These are phyloP conservation scores for Rhizophora apiculata DNA, from an alignment of 345 rosid genomes.

Conservation along the genomic window DNA sequence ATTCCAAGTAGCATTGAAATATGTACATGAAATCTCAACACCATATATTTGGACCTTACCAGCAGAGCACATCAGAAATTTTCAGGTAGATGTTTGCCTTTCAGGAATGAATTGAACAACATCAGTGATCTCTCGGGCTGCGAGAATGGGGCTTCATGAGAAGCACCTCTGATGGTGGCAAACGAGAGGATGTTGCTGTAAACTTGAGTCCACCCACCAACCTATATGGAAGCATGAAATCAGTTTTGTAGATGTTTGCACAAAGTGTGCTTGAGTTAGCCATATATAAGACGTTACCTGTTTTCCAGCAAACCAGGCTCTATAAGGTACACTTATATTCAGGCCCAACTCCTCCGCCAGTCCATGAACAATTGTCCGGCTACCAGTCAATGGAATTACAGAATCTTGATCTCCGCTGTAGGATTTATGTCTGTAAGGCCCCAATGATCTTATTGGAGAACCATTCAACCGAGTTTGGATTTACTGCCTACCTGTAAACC, in stretches of 20 bases:
- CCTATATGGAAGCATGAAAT: constrained; percentile 7
- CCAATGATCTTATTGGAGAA: neutral
- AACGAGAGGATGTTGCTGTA: constrained; percentile 38
- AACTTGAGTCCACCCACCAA: constrained; percentile 87
- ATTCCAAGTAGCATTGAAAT: neutral
- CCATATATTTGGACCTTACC: neutral
- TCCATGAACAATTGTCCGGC: constrained; percentile 26
- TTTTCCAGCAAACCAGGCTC: constrained; percentile 89
- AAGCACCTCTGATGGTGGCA: constrained; percentile 96
- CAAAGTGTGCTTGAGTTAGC: neutral
- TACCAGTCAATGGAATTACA: constrained; percentile 61
- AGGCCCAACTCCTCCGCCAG: constrained; percentile 44
- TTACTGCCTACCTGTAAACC: constrained; percentile 21
- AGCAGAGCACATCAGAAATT: constrained; percentile 8
- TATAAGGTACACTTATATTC: constrained; percentile 59
- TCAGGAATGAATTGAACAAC: constrained; percentile 69
- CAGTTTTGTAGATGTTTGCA: neutral
- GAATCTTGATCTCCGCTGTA: constrained; percentile 76
- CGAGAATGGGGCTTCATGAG: constrained; percentile 94
- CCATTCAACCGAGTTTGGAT: neutral
- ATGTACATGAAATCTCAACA: neutral
- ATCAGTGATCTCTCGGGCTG: constrained; percentile 96
- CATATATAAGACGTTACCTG: constrained; percentile 46
- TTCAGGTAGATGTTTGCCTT: constrained; percentile 62
- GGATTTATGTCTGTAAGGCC: neutral